A percentile compares a stretch with the other conserved stretches of the same genome.
These are phyloP conservation scores for Rutstroemia sp. DNA, from an alignment of 2,329 filamentous ascomycete genomes.

Conservation along the genomic window DNA sequence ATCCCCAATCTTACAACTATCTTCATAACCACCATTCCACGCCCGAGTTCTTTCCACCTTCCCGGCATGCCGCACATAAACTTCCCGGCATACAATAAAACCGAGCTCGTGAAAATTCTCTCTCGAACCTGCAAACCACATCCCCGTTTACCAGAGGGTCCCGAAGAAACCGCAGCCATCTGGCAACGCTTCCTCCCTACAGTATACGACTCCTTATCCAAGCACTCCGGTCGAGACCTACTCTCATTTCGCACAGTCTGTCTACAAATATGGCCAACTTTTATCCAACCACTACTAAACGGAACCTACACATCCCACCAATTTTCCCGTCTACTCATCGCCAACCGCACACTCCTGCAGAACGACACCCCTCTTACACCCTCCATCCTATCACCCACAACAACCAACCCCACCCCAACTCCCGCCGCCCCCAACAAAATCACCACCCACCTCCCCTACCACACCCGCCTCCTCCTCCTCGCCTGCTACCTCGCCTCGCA, in stretches of 20 bases:
- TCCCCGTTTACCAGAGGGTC: slow-evolving; percentile 36
- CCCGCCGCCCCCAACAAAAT: slow-evolving; percentile 34
- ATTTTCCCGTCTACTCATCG: slow-evolving; percentile 75
- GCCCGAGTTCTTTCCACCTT: slow-evolving; percentile 61
- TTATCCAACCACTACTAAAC: slow-evolving; percentile 68
- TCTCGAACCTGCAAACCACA: slow-evolving; percentile 40
- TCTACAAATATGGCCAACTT: slow-evolving; percentile 73
- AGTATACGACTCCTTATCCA: slow-evolving; percentile 80
- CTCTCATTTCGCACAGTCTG: slow-evolving; percentile 64
- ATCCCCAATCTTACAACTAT: slow-evolving; percentile 71
- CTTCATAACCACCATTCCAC: slow-evolving; percentile 67
- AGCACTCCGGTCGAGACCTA: slow-evolving; percentile 73
- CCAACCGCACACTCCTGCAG: slow-evolving; percentile 61
- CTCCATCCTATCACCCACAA: slow-evolving; percentile 41
- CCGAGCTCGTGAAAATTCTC: slow-evolving; percentile 72
- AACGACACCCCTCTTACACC: slow-evolving; percentile 64
- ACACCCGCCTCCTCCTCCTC: slow-evolving; percentile 65
- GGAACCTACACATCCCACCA: slow-evolving; percentile 66
- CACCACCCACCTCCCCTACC: slow-evolving; percentile 55
- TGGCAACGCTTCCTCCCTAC: slow-evolving; percentile 77
- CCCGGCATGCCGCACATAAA: slow-evolving; percentile 68
- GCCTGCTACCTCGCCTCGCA: slow-evolving; percentile 76
- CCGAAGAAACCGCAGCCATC: slow-evolving; percentile 55
- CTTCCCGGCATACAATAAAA: slow-evolving; percentile 77
- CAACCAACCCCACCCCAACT: slow-evolving; percentile 10